A percentile compares a stretch with the other conserved stretches of the same genome.
Evolutionary conservation across 2,329 filamentous ascomycete species (phyloP).

Genomic region (Aspergillus sp.): DNA sequence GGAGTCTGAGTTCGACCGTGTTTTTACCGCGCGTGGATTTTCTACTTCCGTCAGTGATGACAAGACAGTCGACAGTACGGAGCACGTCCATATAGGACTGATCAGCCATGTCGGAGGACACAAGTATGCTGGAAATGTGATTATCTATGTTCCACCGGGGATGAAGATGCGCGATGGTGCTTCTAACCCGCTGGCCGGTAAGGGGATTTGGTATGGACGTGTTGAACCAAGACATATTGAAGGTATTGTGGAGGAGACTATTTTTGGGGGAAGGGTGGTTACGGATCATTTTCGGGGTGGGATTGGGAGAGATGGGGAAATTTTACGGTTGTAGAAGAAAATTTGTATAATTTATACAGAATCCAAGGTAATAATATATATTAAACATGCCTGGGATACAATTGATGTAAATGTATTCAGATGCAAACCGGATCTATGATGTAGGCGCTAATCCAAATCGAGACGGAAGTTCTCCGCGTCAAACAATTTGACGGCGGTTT

Average conservation of each 20-base stretch:
- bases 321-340: constrained; percentile 54
- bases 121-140: constrained; percentile 90
- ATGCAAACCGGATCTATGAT: background rate
- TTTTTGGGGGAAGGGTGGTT: constrained; percentile 80
- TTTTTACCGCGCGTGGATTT: constrained; percentile 26
- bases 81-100: constrained; percentile 34
- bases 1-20: constrained; percentile 58
- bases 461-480: constrained; percentile 10
- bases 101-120: constrained; percentile 88
- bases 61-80: constrained; percentile 20
- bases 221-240: constrained; percentile 81
- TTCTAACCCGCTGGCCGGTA: constrained; percentile 33
- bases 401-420: background rate
- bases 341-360: background rate
- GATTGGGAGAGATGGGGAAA: constrained; percentile 66
- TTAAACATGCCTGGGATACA: background rate
- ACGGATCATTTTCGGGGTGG: constrained; percentile 76
- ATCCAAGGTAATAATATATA: background rate
- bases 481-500: constrained; percentile 1
- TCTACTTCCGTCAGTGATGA: constrained; percentile 12
- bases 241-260: constrained; percentile 78
- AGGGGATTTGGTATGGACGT: constrained; percentile 74
- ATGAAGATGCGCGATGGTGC: constrained; percentile 19
- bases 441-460: constrained; percentile 15
- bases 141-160: constrained; percentile 60